Percentiles rank a stretch among this genome's conserved stretches.
Conservation (phyloP, 2,329 filamentous ascomycete species). For the Colletotrichum cuscutae region DNA sequence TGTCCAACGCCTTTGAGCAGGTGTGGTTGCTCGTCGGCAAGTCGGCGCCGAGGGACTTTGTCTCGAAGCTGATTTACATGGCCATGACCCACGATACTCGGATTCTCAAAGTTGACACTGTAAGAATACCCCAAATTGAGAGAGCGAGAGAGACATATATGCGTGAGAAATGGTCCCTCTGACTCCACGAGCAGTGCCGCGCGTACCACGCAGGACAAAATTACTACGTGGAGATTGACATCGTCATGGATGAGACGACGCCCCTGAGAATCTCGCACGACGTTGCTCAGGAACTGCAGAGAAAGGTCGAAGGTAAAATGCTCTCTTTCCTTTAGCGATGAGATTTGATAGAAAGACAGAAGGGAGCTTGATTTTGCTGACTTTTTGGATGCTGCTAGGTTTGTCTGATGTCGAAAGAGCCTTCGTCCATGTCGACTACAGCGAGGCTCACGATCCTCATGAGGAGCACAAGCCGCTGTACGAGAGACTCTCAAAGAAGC, state of each 20-base stretch:
- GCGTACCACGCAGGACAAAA: slow-evolving; percentile 71
- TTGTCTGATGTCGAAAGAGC: slow-evolving; percentile 53
- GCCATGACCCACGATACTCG: slow-evolving; percentile 62
- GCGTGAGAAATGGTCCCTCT: slow-evolving; percentile 8
- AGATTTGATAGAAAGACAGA: too few species aligned
- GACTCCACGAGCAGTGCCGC: slow-evolving; percentile 50
- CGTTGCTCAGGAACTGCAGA: slow-evolving; percentile 67
- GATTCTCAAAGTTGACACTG: slow-evolving; percentile 68
- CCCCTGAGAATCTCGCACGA: slow-evolving; percentile 68
- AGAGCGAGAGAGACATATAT: neutral
- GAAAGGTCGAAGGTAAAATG: slow-evolving; percentile 65
- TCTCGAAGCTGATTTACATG: slow-evolving; percentile 67
- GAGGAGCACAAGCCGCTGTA: slow-evolving; percentile 55
- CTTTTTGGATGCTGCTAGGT: slow-evolving; percentile 32
- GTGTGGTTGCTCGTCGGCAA: slow-evolving; percentile 71
- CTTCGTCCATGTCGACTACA: slow-evolving; percentile 57
- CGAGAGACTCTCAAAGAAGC: slow-evolving; percentile 42
- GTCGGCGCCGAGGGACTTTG: slow-evolving; percentile 66
- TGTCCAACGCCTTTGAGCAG: slow-evolving; percentile 69
- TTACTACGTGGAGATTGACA: slow-evolving; percentile 71
- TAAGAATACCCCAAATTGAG: slow-evolving; percentile 37
- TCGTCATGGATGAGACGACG: slow-evolving; percentile 66
- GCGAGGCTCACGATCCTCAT: slow-evolving; percentile 46
- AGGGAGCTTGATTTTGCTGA: neutral
- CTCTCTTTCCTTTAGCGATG: neutral